Base-by-base conservation (phyloP, 2,329 filamentous ascomycete genomes). In the Diaporthe sp. region DNA sequence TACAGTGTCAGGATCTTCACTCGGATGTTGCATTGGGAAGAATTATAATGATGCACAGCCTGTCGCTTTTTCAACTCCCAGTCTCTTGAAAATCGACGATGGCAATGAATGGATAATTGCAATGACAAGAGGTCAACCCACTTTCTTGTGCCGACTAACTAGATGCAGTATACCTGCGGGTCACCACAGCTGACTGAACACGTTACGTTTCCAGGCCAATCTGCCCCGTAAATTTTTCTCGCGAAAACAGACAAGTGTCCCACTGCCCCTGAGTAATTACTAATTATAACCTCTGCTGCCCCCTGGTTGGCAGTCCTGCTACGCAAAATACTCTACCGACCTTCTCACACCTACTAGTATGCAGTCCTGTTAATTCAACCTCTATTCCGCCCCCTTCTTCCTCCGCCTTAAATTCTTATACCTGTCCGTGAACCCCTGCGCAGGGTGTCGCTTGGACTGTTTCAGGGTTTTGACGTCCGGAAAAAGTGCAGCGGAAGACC, bases 231-330 rank as follows among this genome's bases (percentile, higher is more conserved):
- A 37, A 53, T 53, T 25, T 27, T 37, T 27, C 32, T 53, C 4
- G 8, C 47, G 17, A 68, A 50, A 39, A 17, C 32, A 35, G n/a
- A 39, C 44, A 15, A 25, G 4, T 30, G 63, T 53, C 47, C 63
- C 44, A 37, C 63, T 53, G 44, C 63, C 63, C 63, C 63, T 68
- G 63, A 68, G 30, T 53, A 68, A 53, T 68, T 37, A 68, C 63
- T 68, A 68, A 68, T 68, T 53, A 32, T 27, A 68, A 68, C 22
- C 22, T 68, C 17, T 47, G 4, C 63, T 44, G 27, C 63, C 32
- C 17, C n/a, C 47, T 51, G 47, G 47, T 51, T 27, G 39, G 47
- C 63, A 39, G 44, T 68, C 53, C 22, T 53, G 32, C 63, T 53
- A 37, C 27, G 47, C 32, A 25, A 68, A 68, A 68, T 27, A 68